Evolutionary conservation across 2,329 filamentous ascomycete genomes (phyloP), one percentile per base, ranked within the genome.

Genomic region (Meredithiella fracta): DNA sequence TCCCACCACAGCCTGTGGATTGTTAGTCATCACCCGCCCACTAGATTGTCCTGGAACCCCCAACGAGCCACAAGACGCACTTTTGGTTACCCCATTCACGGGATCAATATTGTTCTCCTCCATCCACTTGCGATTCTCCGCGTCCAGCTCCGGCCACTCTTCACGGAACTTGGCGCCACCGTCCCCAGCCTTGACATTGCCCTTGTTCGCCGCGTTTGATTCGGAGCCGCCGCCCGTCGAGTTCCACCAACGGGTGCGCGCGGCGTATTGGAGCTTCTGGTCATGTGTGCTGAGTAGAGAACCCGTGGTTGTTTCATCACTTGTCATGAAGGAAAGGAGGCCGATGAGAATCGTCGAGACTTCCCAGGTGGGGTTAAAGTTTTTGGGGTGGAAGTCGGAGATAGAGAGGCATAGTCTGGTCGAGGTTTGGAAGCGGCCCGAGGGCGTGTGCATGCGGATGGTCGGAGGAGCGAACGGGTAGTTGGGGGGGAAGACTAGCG

Each of bases 401-500:
- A 98, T 98, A 65, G 86, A 94, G 51, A 98, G 83, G 65, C 92
- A 98, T 22, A 98, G 80, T 52, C 92, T 80, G 14, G 88, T 90
- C 1, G 85, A 92, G 1, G 90, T 88, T 67, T 95, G 88, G 72
- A 98, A 98, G 65, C 92, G 86, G 58, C 92, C 92, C 11, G 85
- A 91, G 1, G 92, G 92, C 0, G 92, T 98, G 74, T 97, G 92
- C 92, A 98, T 98, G 66, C 91, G 88, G 69, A 98, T 98, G 1
- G 92, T 89, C 3, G 92, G 92, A 31, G 92, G 92, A 11, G 90
- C 91, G 69, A 96, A 98, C 25, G 92, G 92, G 67, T 98, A 98
- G 73, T 96, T 90, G 7, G 90, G 80, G 15, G 92, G 92, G 69
- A 98, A 98, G 61, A 94, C 83, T 53, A 98, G 76, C 1, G 91